These are phyloP conservation scores for Saccharomycodes ludwigii DNA, from an alignment of 805 yeast species.

Conservation along the genomic window DNA sequence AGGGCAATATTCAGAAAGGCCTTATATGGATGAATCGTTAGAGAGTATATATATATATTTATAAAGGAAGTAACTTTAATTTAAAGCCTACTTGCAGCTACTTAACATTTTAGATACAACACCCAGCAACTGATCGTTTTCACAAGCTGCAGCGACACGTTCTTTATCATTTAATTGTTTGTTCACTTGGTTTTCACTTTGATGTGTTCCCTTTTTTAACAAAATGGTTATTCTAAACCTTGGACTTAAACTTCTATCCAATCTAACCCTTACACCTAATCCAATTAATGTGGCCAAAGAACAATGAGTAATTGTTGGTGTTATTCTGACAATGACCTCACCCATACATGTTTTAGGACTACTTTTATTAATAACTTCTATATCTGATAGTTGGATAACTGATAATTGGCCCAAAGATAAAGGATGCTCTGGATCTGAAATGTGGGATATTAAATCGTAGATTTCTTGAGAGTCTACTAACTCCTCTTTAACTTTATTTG, in stretches of 20 bases:
- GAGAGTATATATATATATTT: too few species aligned
- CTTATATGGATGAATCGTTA: too few species aligned
- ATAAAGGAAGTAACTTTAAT: too few species aligned
- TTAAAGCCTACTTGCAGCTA: slow-evolving; percentile 53
- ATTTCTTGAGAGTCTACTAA: slow-evolving; percentile 81
- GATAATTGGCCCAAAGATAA: slow-evolving; percentile 87
- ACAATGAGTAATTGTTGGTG: slow-evolving; percentile 97
- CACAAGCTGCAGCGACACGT: slow-evolving; percentile 97
- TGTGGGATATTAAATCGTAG: slow-evolving; percentile 71
- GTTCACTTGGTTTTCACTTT: slow-evolving; percentile 90
- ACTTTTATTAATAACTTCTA: slow-evolving; percentile 50
- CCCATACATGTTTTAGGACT: slow-evolving; percentile 37
- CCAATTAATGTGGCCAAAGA: slow-evolving; percentile 94
- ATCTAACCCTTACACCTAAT: slow-evolving; percentile 80
- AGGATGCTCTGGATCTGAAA: slow-evolving; percentile 97
- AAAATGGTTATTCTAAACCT: slow-evolving; percentile 69
- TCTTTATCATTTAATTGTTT: slow-evolving; percentile 96
- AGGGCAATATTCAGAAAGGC: too few species aligned
- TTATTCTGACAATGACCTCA: slow-evolving; percentile 68
- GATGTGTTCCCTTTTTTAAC: slow-evolving; percentile 87
- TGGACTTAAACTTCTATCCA: slow-evolving; percentile 80
- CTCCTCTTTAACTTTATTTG: slow-evolving; percentile 29
- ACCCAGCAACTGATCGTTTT: slow-evolving; percentile 77
- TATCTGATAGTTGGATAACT: slow-evolving; percentile 79
- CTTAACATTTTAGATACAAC: slow-evolving; percentile 91